Conservation (phyloP, 305 asterid species). For the Fraxinus angustifolia region DNA sequence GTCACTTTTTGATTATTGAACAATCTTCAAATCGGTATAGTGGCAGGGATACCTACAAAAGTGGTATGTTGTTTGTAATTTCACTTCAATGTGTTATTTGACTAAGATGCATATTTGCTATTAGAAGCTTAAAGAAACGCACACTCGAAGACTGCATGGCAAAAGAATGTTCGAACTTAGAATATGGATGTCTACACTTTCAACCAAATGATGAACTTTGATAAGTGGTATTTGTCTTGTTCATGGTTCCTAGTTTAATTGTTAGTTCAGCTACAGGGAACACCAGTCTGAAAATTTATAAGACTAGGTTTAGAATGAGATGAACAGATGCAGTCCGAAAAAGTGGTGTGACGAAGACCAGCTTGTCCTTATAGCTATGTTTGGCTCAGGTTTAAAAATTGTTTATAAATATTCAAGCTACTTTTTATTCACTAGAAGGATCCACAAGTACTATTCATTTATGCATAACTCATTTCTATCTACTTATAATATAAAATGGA, state of each 20-base stretch:
- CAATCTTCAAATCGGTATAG: neutral
- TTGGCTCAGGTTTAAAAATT: neutral
- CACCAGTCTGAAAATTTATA: neutral
- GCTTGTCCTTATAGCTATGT: neutral
- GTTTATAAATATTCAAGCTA: neutral
- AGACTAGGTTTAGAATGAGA: neutral
- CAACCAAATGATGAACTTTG: slow-evolving; percentile 6
- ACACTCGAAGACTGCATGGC: neutral
- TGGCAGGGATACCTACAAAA: neutral
- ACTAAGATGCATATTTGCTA: neutral
- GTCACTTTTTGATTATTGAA: neutral
- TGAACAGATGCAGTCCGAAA: too few species aligned
- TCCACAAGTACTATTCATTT: neutral
- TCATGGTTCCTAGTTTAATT: neutral
- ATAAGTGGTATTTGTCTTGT: neutral
- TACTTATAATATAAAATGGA: neutral
- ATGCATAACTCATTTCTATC: neutral
- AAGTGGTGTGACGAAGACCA: neutral
- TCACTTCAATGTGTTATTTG: neutral
- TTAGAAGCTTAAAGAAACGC: neutral
- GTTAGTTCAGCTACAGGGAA: neutral
- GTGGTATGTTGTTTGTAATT: neutral
- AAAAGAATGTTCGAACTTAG: neutral
- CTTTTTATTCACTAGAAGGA: too few species aligned
- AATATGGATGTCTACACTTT: neutral